Evolutionary conservation across 1,284 basidiomycete species (phyloP).

Genomic region (Ganoderma sp.): DNA sequence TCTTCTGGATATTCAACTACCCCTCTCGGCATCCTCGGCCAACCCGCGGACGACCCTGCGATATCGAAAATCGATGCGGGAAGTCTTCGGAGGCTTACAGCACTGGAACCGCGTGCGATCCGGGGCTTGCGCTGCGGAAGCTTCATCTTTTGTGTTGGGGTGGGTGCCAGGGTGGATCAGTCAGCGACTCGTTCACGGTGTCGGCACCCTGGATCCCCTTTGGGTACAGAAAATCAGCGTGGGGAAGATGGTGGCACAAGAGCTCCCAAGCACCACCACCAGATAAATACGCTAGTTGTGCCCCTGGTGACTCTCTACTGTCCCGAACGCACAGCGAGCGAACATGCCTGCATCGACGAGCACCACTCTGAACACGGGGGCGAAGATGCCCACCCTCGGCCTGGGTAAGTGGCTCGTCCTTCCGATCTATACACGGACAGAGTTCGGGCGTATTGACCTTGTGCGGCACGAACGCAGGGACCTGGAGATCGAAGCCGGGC

Average conservation of each 20-base stretch:
- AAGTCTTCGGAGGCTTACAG: not conserved
- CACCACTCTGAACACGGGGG: constrained; percentile 76
- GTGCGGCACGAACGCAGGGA: constrained; percentile 50
- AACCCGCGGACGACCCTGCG: not conserved
- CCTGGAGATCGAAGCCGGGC: constrained; percentile 78
- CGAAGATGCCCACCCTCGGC: constrained; percentile 76
- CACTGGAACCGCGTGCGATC: not conserved
- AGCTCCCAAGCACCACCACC: not conserved
- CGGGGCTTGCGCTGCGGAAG: not conserved
- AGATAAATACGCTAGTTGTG: not conserved
- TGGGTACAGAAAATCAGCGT: not conserved
- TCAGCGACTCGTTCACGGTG: not conserved
- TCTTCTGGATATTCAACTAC: not conserved
- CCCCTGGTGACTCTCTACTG: not conserved
- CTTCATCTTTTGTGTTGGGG: not conserved
- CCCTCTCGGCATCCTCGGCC: not conserved
- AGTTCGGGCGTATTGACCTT: constrained; percentile 4
- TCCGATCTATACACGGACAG: constrained; percentile 8
- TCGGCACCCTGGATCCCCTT: not conserved
- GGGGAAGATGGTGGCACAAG: not conserved
- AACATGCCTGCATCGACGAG: constrained; percentile 40
- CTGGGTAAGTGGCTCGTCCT: constrained; percentile 54
- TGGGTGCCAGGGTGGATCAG: not conserved
- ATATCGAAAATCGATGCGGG: not conserved
- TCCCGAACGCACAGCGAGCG: not conserved